Base-by-base conservation (phyloP, 2,329 filamentous ascomycete genomes). In the Dactylellina parvicollis region DNA sequence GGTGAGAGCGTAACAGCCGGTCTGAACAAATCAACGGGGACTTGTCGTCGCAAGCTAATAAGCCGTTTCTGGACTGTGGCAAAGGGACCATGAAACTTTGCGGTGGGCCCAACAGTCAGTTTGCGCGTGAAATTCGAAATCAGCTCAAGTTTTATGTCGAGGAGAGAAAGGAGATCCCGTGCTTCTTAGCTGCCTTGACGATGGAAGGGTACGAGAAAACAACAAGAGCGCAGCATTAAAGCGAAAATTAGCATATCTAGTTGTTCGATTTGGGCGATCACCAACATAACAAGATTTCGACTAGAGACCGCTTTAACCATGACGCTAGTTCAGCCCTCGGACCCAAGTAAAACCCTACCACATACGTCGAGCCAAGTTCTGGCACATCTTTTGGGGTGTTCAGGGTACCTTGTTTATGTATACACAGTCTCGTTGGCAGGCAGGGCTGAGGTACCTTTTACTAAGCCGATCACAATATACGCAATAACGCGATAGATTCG, bases 11-110 rank as follows among this genome's bases (percentile, higher is more conserved):
- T 5, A 12, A 32, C 30, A 32, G 5, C 30, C 5, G 5, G 30
- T 12, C 12, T 32, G 30, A 32, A 5, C 30, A 32, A 32, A 32
- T 12, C 30, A 32, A 32, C 10, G 24, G n/a, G 38, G n/a, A 42
- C 8, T 42, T 10, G 8, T 47, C 14, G 50, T 32, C 28, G 30
- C 36, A 26, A 40, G 28, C 55, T 30, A 24, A 14, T 10, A 32
- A 81, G 81, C 57, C 83, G 3, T 88, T 88, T 47, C 88, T 96
- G 0, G 97, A 97, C 80, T 10, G 5, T 12, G 92, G 96, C 81
- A 92, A 92, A 67, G 95, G 94, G 5, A 97, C 93, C 0, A 99
- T 99, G 95, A 99, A 99, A 85, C 91, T 99, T 66, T 91, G 90
- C 32, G 95, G 95, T 0, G 95, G 95, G 0, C 91, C 92, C 0